Base-by-base conservation (phyloP, 805 yeast species). In the Debaryomyces castellii region DNA sequence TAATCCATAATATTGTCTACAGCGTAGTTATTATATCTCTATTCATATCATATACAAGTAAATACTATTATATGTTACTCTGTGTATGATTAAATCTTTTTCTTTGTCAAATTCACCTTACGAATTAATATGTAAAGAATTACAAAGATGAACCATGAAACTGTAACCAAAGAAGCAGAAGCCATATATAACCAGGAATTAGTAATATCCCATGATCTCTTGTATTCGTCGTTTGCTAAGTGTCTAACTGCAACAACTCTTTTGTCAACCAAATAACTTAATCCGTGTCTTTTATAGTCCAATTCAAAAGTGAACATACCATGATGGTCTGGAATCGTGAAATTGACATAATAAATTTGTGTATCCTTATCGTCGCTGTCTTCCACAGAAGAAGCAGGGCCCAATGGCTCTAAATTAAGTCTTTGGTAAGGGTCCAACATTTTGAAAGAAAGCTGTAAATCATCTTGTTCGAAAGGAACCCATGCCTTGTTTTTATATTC, bases 351-450 rank as follows among this genome's bases (percentile, higher is more conserved):
- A 58, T 80, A 83, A 16, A 71, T 62, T 40, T 62, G 69, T 33
- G 76, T 58, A 58, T 82, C 84, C n/a, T 76, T 65, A 4, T 70
- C 64, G 2, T 56, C 59, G 10, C 68, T 69, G 24, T 68, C 67
- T 6, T 57, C 63, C 1, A 58, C 44, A 2, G 71, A 63, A 3
- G 69, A 53, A n/a, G 55, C 69, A 8, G 66, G 63, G 8, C 73
- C 73, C 37, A 71, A 60, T 23, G 77, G 73, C 16, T 64, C 54
- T 58, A 94, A 69, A 49, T 77, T 82, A 47, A 92, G 62, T 60
- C 99, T 82, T 62, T 90, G 90, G 72, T 92, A 94, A 36, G 99
- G 99, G 63, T 94, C 98, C 51, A 94, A 78, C 92, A 94, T 85
- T 58, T 79, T 81, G 64, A 90, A 82, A 58, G 89, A 91, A 46